Evolutionary conservation across 192 early-diverging fungal genomes (phyloP), one percentile per base, ranked within the genome.

Genomic region (Phlyctochytrium planicorne): DNA sequence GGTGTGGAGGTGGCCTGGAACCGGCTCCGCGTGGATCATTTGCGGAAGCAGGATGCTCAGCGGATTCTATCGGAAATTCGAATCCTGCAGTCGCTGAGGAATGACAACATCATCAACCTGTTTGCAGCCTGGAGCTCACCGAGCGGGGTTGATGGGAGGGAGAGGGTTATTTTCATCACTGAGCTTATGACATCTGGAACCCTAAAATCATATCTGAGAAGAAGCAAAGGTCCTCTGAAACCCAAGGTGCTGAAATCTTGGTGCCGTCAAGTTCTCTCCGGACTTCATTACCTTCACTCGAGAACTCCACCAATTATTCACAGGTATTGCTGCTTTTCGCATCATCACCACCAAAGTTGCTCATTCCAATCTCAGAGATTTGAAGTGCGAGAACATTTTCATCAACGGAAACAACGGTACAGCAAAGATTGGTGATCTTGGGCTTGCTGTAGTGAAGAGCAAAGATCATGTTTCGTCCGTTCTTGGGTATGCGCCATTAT

Each of bases 1-100:
- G 93, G 93, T 57, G 87, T 93, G 33, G 93, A 94, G 72, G 91
- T 94, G 14, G 93, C 93, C 30, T 94, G 93, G 93, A 94, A 93
- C 77, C 88, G 88, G 69, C 80, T 93, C 31, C 85, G 88, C 29
- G 68, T 88, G 59, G 79, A 87, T 53, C 59, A 74, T 59, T 35
- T 72, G 0, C 47, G 34, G 4, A 77, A 75, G 52, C 74, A 63
- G 14, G 82, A 84, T n/a, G 71, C 71, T 1, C 65, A 73, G 27
- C 63, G 79, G 30, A 69, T 81, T 34, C 40, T 78, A 24, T 63
- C 37, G 36, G 84, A 87, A 73, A 87, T 87, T 57, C 70, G 79
- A 70, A 91, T 94, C 59, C 84, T 94, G 27, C 78, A 93, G 68
- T 82, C 80, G 20, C 80, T 94, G 63, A 81, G 89, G 50, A 90